Percentiles rank a stretch among this genome's conserved stretches.
Evolutionary conservation across 805 yeast species (phyloP).

Genomic region (Cyberlindnera mrakii): DNA sequence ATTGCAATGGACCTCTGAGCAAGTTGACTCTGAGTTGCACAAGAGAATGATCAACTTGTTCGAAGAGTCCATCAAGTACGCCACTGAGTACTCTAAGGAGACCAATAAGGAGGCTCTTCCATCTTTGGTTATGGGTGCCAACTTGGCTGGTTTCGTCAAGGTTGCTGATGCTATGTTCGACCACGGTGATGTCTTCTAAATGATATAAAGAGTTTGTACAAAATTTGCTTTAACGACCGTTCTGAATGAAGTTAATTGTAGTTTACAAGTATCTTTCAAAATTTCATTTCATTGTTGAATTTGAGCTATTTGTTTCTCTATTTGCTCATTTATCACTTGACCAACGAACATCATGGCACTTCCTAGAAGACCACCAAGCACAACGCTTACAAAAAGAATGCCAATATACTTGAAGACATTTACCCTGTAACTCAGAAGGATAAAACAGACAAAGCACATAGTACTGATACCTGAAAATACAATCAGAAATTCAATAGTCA

Average conservation of each 20-base stretch:
- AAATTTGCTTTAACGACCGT: conserved; percentile 1
- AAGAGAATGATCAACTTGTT: conserved; percentile 90
- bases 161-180: conserved; percentile 98
- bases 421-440: conserved; percentile 7
- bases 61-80: conserved; percentile 86
- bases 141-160: conserved; percentile 97
- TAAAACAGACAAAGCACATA: conserved; percentile 2
- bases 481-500: conserved; percentile 3
- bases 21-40: conserved; percentile 88
- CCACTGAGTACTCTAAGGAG: conserved; percentile 72
- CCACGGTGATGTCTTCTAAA: conserved; percentile 73
- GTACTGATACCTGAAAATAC: conserved; percentile 1
- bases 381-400: conserved; percentile 5
- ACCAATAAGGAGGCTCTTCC: conserved; percentile 65
- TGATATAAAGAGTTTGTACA: neutral
- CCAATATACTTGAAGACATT: conserved; percentile 14
- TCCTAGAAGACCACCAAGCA: conserved; percentile 4
- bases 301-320: too few relatives aligned
- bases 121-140: conserved; percentile 96
- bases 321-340: conserved; percentile 1
- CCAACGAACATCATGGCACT: conserved; percentile 9
- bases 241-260: neutral
- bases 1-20: conserved; percentile 83
- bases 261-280: too few relatives aligned
- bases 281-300: too few relatives aligned